phyloP scores from a whole-genome alignment of 2,329 filamentous ascomycete genomes.

The Penicillium freii region DNA sequence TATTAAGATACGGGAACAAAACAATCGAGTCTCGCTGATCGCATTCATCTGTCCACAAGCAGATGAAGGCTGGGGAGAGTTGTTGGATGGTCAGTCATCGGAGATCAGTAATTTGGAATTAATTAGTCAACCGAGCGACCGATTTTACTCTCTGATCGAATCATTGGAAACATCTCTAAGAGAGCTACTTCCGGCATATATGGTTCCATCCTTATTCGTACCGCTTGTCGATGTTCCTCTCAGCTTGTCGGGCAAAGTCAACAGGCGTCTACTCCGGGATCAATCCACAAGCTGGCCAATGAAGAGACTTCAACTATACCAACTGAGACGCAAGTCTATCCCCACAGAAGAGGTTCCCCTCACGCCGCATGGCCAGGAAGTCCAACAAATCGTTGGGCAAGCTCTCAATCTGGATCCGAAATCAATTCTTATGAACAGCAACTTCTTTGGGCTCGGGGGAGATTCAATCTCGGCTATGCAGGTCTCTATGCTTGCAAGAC shows the following conservation, averaged over 20 bases:
- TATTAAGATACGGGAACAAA: too few relatives aligned
- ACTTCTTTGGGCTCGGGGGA: background rate
- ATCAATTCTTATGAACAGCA: background rate
- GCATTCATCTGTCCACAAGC: too few relatives aligned
- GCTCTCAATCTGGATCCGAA: background rate
- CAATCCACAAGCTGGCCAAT: background rate
- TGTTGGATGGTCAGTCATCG: too few relatives aligned
- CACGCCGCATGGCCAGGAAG: background rate
- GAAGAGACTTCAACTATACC: background rate
- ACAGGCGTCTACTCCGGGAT: background rate
- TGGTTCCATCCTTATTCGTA: too few relatives aligned
- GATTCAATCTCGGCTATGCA: background rate
- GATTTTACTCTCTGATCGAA: too few relatives aligned
- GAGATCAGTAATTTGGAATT: too few relatives aligned
- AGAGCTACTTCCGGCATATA: too few relatives aligned
- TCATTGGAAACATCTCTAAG: too few relatives aligned
- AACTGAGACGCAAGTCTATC: background rate
- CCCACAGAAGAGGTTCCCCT: background rate
- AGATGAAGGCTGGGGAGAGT: too few relatives aligned
- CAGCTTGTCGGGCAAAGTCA: background rate
- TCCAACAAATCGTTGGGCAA: background rate
- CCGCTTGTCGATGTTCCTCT: background rate
- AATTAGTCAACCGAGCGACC: too few relatives aligned
- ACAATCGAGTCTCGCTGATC: too few relatives aligned
- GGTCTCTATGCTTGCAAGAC: background rate